Base-by-base conservation (phyloP, 2,329 filamentous ascomycete genomes). In the Tricladium varicosporioides region DNA sequence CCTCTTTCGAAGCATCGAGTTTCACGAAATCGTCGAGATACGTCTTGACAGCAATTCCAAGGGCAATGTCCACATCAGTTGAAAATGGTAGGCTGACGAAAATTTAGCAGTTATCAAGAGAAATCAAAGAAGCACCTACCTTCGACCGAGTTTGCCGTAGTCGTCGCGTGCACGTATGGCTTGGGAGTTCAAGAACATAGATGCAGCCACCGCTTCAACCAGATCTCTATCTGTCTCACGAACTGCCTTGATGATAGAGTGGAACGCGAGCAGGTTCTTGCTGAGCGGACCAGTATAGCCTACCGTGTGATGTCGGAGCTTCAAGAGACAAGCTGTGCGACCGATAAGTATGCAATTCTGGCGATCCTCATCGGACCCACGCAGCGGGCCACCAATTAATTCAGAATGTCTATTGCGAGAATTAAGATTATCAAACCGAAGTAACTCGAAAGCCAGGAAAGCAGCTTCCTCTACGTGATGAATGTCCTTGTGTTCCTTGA, bases 281-380 rank as follows among this genome's bases (percentile, higher is more conserved):
- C 92, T 96, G 1, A 99, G 80, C 1, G 94, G 93, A 0, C 94
- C 94, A 1, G 93, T 97, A 73, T 97, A 99, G 31, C 94, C 94
- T 65, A 93, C 92, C 2, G 83, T 80, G 65, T 90, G 83, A 71
- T 99, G 94, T 32, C 86, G 84, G 60, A 97, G 79, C 68, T 89
- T 91, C 51, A 92, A 83, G 57, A 97, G 78, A 53, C 89, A 92
- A 13, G 92, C 90, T 60, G 92, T 88, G 42, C 94, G 88, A 64
- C 92, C 94, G 66, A 97, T 86, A 46, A 99, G 80, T 54, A 94
- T 81, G 46, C 92, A 85, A 67, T 87, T 88, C 32, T 82, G 80
- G 70, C 89, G 91, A 63, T 96, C 92, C 43, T 89, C 84, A 3
- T 89, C 89, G 70, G 71, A 74, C 45, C 79, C 79, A 63, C 79